Base-by-base conservation (phyloP, 208 protist genomes). In the Wallacemonas sp. region DNA sequence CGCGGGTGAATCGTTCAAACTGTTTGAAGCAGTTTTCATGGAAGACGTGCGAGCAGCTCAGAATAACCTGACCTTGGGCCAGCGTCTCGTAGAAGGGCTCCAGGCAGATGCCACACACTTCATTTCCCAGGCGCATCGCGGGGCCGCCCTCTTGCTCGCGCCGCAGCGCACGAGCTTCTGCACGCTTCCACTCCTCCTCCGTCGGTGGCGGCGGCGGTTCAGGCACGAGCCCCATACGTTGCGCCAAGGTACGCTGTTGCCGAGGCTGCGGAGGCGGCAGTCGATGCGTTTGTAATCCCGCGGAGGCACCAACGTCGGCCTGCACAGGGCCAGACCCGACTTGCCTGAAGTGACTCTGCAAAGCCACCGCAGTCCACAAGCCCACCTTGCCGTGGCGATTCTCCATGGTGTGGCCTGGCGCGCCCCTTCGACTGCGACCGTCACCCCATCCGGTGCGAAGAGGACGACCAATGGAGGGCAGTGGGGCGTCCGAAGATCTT, bases 41-140 rank as follows among this genome's bases (percentile, higher is more conserved):
- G 39, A 94, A 96, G 15, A 96, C 84, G 68, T 96, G 90, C 1
- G 79, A 88, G 66, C 91, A 96, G 61, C 84, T 94, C 0, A 96
- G 68, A 33, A 96, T 80, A 22, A 96, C 74, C 68, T 94, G 86
- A 0, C 75, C 83, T 54, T 93, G 79, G 8, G 15, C 31, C 42
- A 44, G 59, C 4, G 77, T 90, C 14, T 64, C 22, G 28, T 79
- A 74, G 62, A 94, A 94, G 28, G 77, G 58, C 62, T 94, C 83
- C 26, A 83, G 78, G 47, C 90, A 96, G 45, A 96, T 96, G 63
- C 81, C 62, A 66, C 90, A 96, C 15, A 70, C 66, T 21, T 79
- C 66, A 9, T 53, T 42, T 2, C 66, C 75, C 30, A 68, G 27
- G 49, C 4, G 11, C 34, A 19, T 12, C 4, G 62, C 49, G 24